Percentiles rank a stretch among this genome's conserved stretches.
These are phyloP conservation scores for Heterobasidion occidentale DNA, from an alignment of 1,284 basidiomycete genomes.

Conservation along the genomic window DNA sequence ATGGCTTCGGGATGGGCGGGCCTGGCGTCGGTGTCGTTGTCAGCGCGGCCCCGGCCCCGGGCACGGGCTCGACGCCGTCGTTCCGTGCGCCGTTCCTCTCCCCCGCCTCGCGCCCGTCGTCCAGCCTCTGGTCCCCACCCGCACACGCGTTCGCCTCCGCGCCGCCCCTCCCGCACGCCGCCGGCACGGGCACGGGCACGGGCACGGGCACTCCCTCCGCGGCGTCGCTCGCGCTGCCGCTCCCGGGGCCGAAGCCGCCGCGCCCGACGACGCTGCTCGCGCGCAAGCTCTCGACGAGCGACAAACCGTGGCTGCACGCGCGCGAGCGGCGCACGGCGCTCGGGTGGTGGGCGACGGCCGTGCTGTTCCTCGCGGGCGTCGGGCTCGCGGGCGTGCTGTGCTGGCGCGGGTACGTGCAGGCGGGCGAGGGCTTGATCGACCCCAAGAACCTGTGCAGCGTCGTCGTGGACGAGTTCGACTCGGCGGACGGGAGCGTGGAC, in stretches of 20 bases:
- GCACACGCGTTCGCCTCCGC: conserved; percentile 19
- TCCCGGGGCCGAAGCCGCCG: conserved; percentile 28
- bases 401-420: conserved; percentile 33
- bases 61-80: conserved; percentile 19
- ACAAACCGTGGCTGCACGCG: conserved; percentile 53
- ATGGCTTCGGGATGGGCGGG: too few species aligned
- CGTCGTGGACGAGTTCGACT: conserved; percentile 62
- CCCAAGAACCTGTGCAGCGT: conserved; percentile 52
- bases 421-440: conserved; percentile 28
- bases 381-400: conserved; percentile 37
- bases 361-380: conserved; percentile 36
- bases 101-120: conserved; percentile 53
- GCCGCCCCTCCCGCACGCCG: conserved; percentile 16
- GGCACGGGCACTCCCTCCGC: conserved; percentile 22
- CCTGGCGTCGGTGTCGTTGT: too few species aligned
- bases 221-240: conserved; percentile 9
- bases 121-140: conserved; percentile 45
- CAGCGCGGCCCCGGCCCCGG: not conserved
- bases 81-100: conserved; percentile 65
- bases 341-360: conserved; percentile 51
- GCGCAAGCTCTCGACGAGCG: conserved; percentile 37
- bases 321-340: conserved; percentile 37
- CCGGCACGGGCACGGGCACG: conserved; percentile 22
- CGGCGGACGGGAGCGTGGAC: conserved; percentile 29
- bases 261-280: conserved; percentile 39